Evolutionary conservation across 2,329 filamentous ascomycete species (phyloP), one percentile per base, ranked within the genome.

Genomic region (Stemphylium vesicarium): DNA sequence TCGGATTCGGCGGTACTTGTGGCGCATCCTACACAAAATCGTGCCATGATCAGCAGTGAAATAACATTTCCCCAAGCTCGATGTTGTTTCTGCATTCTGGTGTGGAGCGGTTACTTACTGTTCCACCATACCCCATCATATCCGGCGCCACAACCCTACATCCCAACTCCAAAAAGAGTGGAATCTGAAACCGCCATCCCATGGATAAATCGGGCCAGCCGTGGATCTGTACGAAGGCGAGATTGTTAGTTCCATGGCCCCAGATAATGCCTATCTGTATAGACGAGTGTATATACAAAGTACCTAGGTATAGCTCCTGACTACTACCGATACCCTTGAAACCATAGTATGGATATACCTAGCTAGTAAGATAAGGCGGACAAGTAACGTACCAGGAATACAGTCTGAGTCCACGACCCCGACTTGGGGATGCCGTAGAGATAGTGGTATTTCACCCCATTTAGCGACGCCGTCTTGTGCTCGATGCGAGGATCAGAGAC

Each of bases 121-220:
- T 95, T 54, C 85, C 84, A 22, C 90, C 91, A 73, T 95, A 98
- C 59, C 94, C 94, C 65, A 96, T 84, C 81, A 92, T 88, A 76
- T 97, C 92, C 0, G 92, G 90, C 10, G 86, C 91, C 20, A 98
- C 85, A 50, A 96, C 91, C 51, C 89, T 85, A 62, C 94, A 84
- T 18, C 88, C 89, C 52, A 91, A 80, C 5, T 87, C 82, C 31
- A 89, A 76, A 18, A 98, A 82, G 64, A 86, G 77, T 0, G 93
- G 92, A 56, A 97, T 89, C 76, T 97, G 93, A 76, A 91, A 88
- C 58, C 93, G 88, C 94, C 94, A 98, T 70, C 89, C 92, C 70
- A 92, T 87, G 8, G 86, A 85, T 15, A 95, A 77, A 76, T 96
- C 92, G 0, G 93, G 93, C 78, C 88, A 96, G 62, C 93, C 93